Base-by-base conservation (phyloP, 768 basidiomycete species). In the Coprinopsis strossmayeri region DNA sequence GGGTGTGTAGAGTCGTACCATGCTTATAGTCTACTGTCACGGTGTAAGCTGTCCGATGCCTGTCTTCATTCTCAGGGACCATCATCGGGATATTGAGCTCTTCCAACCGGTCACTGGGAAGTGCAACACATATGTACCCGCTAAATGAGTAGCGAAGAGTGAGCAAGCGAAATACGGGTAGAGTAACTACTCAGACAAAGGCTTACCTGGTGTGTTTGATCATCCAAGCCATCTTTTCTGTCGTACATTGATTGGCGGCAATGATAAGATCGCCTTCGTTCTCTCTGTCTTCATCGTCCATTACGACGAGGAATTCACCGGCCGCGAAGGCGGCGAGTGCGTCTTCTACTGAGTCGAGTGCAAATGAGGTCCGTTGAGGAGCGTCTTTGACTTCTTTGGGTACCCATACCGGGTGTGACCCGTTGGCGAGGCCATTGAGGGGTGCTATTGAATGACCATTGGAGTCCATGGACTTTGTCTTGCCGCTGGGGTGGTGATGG, bases 181-280 rank as follows among this genome's bases (percentile, higher is more conserved):
- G 48, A 38, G 37, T n/a, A n/a, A n/a, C n/a, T n/a, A n/a, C n/a
- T n/a, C n/a, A n/a, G n/a, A n/a, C n/a, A n/a, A 24, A 51, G 27
- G 41, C 79, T 51, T 45, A 94, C 95, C 92, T 96, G 0, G 92
- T 91, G 63, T 94, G 84, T 61, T 87, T 87, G 63, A 99, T 93
- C 79, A 99, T 87, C 91, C 91, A 99, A 0, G 96, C 95, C 96
- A 99, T 98, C 61, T 93, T 90, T 66, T 97, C 90, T 1, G 91
- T 90, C 32, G 93, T 91, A 55, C 90, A 83, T 45, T 82, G 78
- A 21, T 75, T 74, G 2, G 82, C 96, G 12, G 95, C 82, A 59
- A 92, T 86, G 61, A 97, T 91, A 50, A 99, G 69, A 65, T 99
- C 96, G 1, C 96, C 95, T 63, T 99, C 96, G 63, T 99, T 99